Percentiles rank a stretch among this genome's conserved stretches.
These are phyloP conservation scores for Striga hermonthica DNA, from an alignment of 305 asterid species.

Conservation along the genomic window DNA sequence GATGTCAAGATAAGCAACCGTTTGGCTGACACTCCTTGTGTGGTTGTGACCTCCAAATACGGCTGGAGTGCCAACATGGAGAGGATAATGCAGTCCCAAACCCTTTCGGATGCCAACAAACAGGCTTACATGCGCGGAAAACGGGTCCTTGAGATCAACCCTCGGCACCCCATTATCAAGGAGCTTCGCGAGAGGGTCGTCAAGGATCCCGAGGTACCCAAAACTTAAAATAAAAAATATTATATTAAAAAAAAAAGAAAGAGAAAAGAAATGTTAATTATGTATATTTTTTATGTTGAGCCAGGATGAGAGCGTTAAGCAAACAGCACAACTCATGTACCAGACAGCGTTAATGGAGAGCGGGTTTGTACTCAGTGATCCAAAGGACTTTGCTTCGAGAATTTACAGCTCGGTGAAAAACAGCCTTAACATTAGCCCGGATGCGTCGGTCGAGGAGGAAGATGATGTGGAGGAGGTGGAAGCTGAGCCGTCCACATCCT, in stretches of 20 bases:
- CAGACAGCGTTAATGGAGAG: conserved; percentile 88
- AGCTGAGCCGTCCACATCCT: conserved; percentile 30
- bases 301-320: conserved; percentile 59
- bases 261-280: too few species aligned
- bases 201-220: conserved; percentile 66
- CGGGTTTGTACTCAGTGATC: conserved; percentile 62
- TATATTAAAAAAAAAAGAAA: too few species aligned
- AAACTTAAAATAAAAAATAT: background rate
- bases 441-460: conserved; percentile 67
- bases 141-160: conserved; percentile 92
- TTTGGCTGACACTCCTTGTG: conserved; percentile 83
- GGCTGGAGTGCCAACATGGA: conserved; percentile 99
- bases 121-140: conserved; percentile 96
- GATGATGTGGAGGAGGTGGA: conserved; percentile 59
- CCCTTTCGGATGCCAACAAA: conserved; percentile 79
- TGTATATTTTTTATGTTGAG: background rate
- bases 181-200: conserved; percentile 79
- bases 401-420: conserved; percentile 64
- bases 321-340: conserved; percentile 69
- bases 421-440: conserved; percentile 59
- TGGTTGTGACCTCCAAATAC: conserved; percentile 84
- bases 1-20: conserved; percentile 96
- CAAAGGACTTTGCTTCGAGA: conserved; percentile 70
- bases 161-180: conserved; percentile 91
- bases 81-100: conserved; percentile 94